These are phyloP conservation scores for Rosa lucieae DNA, from an alignment of 306 rosid genomes.

Conservation along the genomic window DNA sequence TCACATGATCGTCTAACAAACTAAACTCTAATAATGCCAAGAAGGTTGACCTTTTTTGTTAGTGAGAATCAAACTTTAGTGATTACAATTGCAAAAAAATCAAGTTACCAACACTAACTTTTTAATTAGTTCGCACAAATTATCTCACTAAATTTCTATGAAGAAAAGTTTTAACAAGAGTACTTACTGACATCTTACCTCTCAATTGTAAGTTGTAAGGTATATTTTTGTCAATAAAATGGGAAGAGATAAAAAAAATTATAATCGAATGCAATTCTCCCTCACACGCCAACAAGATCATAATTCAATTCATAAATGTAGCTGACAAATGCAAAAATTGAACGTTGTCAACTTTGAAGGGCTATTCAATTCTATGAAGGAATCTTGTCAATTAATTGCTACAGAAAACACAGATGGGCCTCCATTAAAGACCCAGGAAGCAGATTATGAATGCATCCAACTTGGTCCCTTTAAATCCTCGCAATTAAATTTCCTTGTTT, in stretches of 20 bases:
- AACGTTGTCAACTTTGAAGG: slow-evolving; percentile 1
- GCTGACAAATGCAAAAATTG: not conserved
- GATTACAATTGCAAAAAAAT: too few relatives aligned
- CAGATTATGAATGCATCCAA: slow-evolving; percentile 1
- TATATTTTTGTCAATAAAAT: not conserved
- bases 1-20: too few relatives aligned
- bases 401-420: not conserved
- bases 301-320: not conserved
- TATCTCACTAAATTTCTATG: too few relatives aligned
- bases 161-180: too few relatives aligned
- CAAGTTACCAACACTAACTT: too few relatives aligned
- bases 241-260: not conserved
- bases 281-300: not conserved
- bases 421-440: not conserved
- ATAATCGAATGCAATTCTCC: not conserved
- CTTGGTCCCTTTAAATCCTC: not conserved
- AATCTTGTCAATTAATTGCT: not conserved
- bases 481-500: not conserved
- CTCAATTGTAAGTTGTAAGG: not conserved
- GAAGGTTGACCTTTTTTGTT: too few relatives aligned
- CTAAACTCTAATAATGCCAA: too few relatives aligned
- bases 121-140: not conserved
- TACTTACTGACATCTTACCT: not conserved
- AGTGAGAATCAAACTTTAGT: too few relatives aligned
- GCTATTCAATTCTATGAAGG: slow-evolving; percentile 8